Evolutionary conservation across 768 basidiomycete species (phyloP), one percentile per base, ranked within the genome.

Genomic region (Lactarius trivialis): DNA sequence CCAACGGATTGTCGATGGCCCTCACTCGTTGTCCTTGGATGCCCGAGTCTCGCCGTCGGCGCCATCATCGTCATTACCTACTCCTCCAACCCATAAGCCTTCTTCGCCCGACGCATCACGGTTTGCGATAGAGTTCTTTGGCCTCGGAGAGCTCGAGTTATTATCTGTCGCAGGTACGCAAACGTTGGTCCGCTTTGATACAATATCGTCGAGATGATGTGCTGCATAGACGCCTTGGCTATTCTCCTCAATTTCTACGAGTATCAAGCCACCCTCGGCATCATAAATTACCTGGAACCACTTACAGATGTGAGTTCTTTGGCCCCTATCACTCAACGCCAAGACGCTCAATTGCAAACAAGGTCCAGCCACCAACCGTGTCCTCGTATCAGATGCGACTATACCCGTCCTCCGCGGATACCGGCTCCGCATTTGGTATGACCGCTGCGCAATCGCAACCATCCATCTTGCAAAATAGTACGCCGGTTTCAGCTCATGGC

Each of bases 1-100:
- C 7, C 89, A 91, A 67, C 81, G 82, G 64, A 78, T 85, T 52
- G 75, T 79, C 24, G 88, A 91, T 69, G 89, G 88, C 1, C 85
- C 88, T 34, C 83, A 87, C 68, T 85, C 87, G 0, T 78, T 84
- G 36, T 86, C 89, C 54, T 76, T 92, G 24, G 85, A 89, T 70
- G 85, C 86, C 48, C 82, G 90, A 59, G 83, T 91, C 68, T 84
- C 87, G 21, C 80, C 80, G 30, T 79, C 86, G 41, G 81, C 88
- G 2, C 86, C 89, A 26, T 85, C 88, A 17, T 80, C 86, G 50
- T 89, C 88, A 24, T 79, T 92, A 65, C 90, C 88, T 55, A 91
- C 89, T 7, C 90, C 90, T 36, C 90, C 90, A 26, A 85, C 88
- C 26, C 82, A 89, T 68, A 85, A 89, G 67, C 82, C 87, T 19